phyloP scores from a whole-genome alignment of 2,329 filamentous ascomycete genomes.

The Botryosphaeria agaves region DNA sequence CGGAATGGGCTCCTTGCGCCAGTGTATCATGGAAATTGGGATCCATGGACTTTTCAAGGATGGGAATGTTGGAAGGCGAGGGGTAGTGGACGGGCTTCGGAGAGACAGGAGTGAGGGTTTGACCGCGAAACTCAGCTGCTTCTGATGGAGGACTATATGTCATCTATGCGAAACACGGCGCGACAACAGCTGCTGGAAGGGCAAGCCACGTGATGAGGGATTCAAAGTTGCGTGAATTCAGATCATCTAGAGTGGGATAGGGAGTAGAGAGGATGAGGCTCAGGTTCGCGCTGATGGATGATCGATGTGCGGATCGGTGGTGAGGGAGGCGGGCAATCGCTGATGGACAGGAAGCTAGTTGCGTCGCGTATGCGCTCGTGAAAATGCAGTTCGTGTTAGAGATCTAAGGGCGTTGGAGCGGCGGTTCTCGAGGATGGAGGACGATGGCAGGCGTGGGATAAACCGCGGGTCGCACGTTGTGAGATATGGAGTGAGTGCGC shows the following conservation, averaged over 20 bases:
- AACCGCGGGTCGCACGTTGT: no score
- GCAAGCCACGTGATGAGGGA: background rate
- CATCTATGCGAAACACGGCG: slow-evolving; percentile 28
- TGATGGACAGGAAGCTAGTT: no score
- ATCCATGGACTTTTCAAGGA: slow-evolving; percentile 56
- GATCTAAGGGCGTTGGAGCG: no score
- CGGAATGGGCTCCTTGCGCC: slow-evolving; percentile 28
- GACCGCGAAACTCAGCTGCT: slow-evolving; percentile 42
- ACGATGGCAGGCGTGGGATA: no score
- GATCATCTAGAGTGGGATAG: background rate
- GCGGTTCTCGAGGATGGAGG: no score
- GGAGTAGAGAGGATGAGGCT: background rate
- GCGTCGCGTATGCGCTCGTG: no score
- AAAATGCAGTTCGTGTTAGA: no score
- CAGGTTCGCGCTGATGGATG: no score
- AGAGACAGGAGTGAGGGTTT: slow-evolving; percentile 51
- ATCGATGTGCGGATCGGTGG: no score
- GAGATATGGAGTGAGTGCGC: no score
- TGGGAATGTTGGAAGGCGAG: slow-evolving; percentile 50
- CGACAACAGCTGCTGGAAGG: no score
- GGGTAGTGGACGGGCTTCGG: slow-evolving; percentile 52
- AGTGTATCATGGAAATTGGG: slow-evolving; percentile 51
- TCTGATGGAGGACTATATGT: slow-evolving; percentile 37
- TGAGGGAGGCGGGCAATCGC: no score
- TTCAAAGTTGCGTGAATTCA: background rate